Evolutionary conservation across 2,329 filamentous ascomycete species (phyloP).

Genomic region (Fusarium incarnatum): DNA sequence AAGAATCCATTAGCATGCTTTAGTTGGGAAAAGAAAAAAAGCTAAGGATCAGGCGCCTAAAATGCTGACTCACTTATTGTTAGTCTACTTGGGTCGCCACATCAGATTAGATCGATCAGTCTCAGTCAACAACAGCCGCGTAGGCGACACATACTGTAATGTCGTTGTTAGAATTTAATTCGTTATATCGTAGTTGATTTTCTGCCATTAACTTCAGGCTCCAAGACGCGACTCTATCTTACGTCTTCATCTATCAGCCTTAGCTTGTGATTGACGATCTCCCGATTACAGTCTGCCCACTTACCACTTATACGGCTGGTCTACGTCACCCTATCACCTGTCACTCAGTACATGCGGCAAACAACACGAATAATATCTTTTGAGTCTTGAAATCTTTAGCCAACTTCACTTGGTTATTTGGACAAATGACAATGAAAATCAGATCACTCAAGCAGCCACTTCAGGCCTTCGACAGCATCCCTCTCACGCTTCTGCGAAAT

Average conservation of each 20-base stretch:
- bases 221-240: not conserved
- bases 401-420: not conserved
- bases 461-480: conserved; percentile 40
- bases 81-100: conserved; percentile 29
- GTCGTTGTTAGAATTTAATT: conserved; percentile 14
- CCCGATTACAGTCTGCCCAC: conserved; percentile 5
- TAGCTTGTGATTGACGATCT: not conserved
- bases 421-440: not conserved
- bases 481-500: conserved; percentile 38
- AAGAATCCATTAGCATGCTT: not conserved
- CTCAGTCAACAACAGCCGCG: conserved; percentile 35
- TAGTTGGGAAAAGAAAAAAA: not conserved
- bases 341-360: not conserved
- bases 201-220: not conserved
- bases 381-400: too few relatives aligned
- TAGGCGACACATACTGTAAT: conserved; percentile 18
- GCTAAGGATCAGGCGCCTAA: not conserved
- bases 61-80: conserved; percentile 36
- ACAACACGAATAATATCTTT: not conserved
- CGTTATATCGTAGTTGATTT: conserved; percentile 1
- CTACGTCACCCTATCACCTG: conserved; percentile 31
- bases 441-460: conserved; percentile 37
- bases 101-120: conserved; percentile 27
- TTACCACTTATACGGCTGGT: conserved; percentile 38
- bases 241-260: not conserved